These are phyloP conservation scores for Mallotus japonicus DNA, from an alignment of 441 rosid species.

Conservation along the genomic window DNA sequence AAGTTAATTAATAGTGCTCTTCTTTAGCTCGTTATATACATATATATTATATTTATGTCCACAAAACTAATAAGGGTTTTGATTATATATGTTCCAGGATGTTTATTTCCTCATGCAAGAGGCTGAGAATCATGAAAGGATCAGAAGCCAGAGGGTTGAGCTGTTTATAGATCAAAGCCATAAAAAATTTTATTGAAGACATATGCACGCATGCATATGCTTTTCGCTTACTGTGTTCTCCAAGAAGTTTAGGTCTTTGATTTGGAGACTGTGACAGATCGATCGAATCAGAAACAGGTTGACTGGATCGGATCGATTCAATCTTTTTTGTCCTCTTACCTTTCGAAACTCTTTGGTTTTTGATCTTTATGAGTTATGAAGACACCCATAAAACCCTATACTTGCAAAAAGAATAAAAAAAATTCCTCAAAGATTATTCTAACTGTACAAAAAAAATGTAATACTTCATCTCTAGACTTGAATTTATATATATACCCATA, in stretches of 20 bases:
- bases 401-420: background rate
- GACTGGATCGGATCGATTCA: background rate
- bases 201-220: background rate
- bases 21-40: background rate
- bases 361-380: no score
- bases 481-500: background rate
- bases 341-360: background rate
- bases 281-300: background rate
- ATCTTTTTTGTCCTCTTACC: background rate
- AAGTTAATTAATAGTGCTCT: slow-evolving; percentile 26
- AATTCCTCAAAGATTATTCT: background rate
- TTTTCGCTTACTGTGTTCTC: slow-evolving; percentile 1
- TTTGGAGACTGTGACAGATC: background rate
- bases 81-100: slow-evolving; percentile 37
- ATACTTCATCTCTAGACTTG: background rate
- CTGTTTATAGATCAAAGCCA: slow-evolving; percentile 7
- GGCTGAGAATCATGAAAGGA: slow-evolving; percentile 74
- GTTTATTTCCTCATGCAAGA: slow-evolving; percentile 76
- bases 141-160: slow-evolving; percentile 51
- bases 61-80: background rate
- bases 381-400: background rate
- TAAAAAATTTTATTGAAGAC: background rate
- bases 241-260: background rate
- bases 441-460: slow-evolving; percentile 12
- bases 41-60: background rate